Conservation (phyloP, 1,284 basidiomycete genomes). For the Fistulinella cinereoalba region DNA sequence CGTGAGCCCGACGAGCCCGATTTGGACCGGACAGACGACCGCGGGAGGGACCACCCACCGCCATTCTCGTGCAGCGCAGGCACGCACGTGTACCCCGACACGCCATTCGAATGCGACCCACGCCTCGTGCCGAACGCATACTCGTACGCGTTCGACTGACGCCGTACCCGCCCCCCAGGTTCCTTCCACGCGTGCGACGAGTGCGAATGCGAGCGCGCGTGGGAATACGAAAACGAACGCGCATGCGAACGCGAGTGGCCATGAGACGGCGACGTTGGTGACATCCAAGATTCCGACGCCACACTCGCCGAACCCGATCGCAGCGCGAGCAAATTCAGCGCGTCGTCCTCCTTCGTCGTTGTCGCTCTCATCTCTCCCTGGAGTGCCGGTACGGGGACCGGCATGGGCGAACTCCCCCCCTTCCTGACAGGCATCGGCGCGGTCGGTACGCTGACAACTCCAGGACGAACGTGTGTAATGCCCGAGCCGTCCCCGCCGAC, state of each 20-base stretch:
- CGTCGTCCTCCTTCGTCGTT: slow-evolving; percentile 20
- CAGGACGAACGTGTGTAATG: slow-evolving; percentile 59
- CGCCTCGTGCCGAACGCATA: slow-evolving; percentile 5
- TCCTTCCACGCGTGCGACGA: slow-evolving; percentile 1
- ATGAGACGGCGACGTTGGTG: slow-evolving; percentile 10
- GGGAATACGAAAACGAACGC: no score
- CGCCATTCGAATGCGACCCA: background rate
- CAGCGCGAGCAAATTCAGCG: slow-evolving; percentile 27
- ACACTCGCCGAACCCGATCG: slow-evolving; percentile 9
- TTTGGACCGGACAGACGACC: slow-evolving; percentile 47
- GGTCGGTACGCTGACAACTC: slow-evolving; percentile 51
- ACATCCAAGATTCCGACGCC: slow-evolving; percentile 11
- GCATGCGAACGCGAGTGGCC: slow-evolving; percentile 21
- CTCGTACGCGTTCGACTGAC: slow-evolving; percentile 21
- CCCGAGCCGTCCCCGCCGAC: slow-evolving; percentile 39
- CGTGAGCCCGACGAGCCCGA: slow-evolving; percentile 33
- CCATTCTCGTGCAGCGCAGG: slow-evolving; percentile 28
- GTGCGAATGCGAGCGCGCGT: slow-evolving; percentile 5
- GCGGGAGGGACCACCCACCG: slow-evolving; percentile 49
- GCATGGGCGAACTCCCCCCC: slow-evolving; percentile 8
- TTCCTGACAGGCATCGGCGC: background rate
- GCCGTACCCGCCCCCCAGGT: slow-evolving; percentile 6
- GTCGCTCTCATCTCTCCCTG: no score
- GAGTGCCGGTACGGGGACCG: slow-evolving; percentile 9
- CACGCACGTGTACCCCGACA: slow-evolving; percentile 1